Evolutionary conservation across 2,329 filamentous ascomycete species (phyloP).

Genomic region (Geosmithia flava): DNA sequence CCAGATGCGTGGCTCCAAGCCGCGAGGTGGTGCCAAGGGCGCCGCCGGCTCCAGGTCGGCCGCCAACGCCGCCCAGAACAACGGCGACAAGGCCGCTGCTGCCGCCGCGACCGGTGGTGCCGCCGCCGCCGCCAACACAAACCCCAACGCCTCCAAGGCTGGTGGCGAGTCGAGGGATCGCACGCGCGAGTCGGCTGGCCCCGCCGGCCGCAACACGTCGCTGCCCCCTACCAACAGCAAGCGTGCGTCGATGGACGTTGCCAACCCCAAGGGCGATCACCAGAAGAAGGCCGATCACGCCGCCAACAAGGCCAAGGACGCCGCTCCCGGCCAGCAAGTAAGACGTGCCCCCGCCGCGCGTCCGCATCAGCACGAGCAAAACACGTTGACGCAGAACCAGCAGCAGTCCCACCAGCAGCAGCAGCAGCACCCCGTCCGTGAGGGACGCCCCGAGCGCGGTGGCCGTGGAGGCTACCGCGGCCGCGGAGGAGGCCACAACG

Average conservation of each 20-base stretch:
- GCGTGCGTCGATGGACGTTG: conserved; percentile 28
- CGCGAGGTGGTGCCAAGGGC: conserved; percentile 34
- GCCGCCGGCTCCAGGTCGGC: conserved; percentile 24
- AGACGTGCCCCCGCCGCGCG: neutral
- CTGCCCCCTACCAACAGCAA: conserved; percentile 24
- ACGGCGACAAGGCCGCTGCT: conserved; percentile 6
- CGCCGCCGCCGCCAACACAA: neutral
- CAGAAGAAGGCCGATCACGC: conserved; percentile 28
- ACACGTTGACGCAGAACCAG: neutral
- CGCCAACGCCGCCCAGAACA: conserved; percentile 14
- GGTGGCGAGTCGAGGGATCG: conserved; percentile 18
- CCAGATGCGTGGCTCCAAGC: conserved; percentile 33
- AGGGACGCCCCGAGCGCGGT: conserved; percentile 25
- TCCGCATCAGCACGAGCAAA: neutral
- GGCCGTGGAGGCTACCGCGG: conserved; percentile 27
- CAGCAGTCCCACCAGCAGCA: neutral
- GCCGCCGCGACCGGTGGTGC: conserved; percentile 4
- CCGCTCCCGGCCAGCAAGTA: conserved; percentile 11
- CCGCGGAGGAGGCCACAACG: conserved; percentile 30
- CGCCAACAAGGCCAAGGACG: conserved; percentile 29
- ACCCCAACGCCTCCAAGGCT: conserved; percentile 10
- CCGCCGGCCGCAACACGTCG: conserved; percentile 18
- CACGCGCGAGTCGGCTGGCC: conserved; percentile 19
- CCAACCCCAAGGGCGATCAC: conserved; percentile 27
- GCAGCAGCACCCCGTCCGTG: conserved; percentile 10